Conservation (phyloP, 495 filamentous ascomycete genomes). For the Penicillium coffeae region DNA sequence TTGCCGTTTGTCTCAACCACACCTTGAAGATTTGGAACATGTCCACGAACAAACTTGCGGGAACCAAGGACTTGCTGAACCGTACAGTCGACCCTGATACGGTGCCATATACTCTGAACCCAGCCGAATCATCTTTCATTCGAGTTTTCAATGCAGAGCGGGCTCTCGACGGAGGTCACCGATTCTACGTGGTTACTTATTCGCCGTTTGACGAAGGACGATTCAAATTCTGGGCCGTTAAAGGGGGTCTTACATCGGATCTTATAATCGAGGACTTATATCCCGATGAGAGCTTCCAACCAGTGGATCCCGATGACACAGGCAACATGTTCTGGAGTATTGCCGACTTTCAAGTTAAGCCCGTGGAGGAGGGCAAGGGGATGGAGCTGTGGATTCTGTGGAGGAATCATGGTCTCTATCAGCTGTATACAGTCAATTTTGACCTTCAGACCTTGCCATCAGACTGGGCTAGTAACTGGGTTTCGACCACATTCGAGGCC, state of each 20-base stretch:
- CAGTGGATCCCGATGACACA: conserved; percentile 61
- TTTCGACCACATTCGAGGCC: conserved; percentile 62
- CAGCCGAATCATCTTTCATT: conserved; percentile 66
- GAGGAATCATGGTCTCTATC: conserved; percentile 77
- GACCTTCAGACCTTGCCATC: conserved; percentile 45
- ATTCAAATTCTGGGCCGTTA: conserved; percentile 93
- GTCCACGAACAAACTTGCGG: conserved; percentile 63
- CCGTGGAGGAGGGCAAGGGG: conserved; percentile 44
- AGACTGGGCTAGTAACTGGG: conserved; percentile 71
- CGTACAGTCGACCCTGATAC: conserved; percentile 52
- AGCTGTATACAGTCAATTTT: conserved; percentile 63
- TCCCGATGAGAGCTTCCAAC: conserved; percentile 56
- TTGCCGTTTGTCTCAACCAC: conserved; percentile 84
- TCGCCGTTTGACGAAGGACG: conserved; percentile 81
- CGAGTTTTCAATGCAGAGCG: conserved; percentile 60
- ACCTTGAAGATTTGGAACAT: conserved; percentile 83
- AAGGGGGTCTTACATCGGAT: conserved; percentile 56
- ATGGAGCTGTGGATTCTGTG: conserved; percentile 81
- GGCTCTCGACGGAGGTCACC: conserved; percentile 52
- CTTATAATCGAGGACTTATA: conserved; percentile 69
- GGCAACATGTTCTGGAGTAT: conserved; percentile 82
- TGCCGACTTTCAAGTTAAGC: conserved; percentile 72
- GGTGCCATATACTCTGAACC: conserved; percentile 69
- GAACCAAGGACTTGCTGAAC: conserved; percentile 67
- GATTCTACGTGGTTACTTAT: conserved; percentile 75